Evolutionary conservation across 1,284 basidiomycete species (phyloP), one percentile per base, ranked within the genome.

Genomic region (Apiotrichum veenhuisii): DNA sequence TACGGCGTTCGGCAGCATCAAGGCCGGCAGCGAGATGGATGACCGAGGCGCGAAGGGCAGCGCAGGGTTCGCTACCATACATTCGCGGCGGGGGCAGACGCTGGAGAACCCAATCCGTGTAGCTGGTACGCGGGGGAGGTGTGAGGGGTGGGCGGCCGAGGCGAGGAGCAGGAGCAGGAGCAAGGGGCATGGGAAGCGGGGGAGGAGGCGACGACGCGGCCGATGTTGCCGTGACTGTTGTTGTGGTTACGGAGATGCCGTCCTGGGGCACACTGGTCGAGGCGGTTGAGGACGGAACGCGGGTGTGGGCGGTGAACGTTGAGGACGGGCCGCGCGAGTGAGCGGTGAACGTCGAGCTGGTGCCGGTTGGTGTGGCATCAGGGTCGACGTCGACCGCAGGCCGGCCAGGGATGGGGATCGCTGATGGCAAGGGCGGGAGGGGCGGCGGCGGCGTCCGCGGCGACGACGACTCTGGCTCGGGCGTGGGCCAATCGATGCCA

Each of bases 1-100:
- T 66, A 8, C 68, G 58, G 48, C 70, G 63, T 42, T 71, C 70
- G 59, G 67, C 65, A 1, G 63, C 61, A 49, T 74, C 69, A 40
- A 72, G 45, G 1, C 68, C 68, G 1, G 62, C 61, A 7, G 70
- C 70, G 20, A 74, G 54, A 43, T 69, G 65, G 10, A 68, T 43
- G 12, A 68, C 53, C 1, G 67, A 62, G 1, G 58, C 53, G 12
- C 64, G 62, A 40, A 73, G 52, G 7, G 61, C 59, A 2, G 46
- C 50, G 14, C 47, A 51, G 2, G 42, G 23, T 3, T 57, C 56
- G 27, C 37, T 46, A 37, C 22, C 17, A 36, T 48, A 50, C 17
- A 34, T 18, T 1, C 25, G 34, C 7, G 56, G 50, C 3, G 46
- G 47, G 17, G 50, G 53, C 1, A 58, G 43, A 14, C 54, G 54